Percentiles rank a stretch among this genome's conserved stretches.
phyloP scores from a whole-genome alignment of 192 early-diverging fungal genomes.

The Coemansia pectinata region DNA sequence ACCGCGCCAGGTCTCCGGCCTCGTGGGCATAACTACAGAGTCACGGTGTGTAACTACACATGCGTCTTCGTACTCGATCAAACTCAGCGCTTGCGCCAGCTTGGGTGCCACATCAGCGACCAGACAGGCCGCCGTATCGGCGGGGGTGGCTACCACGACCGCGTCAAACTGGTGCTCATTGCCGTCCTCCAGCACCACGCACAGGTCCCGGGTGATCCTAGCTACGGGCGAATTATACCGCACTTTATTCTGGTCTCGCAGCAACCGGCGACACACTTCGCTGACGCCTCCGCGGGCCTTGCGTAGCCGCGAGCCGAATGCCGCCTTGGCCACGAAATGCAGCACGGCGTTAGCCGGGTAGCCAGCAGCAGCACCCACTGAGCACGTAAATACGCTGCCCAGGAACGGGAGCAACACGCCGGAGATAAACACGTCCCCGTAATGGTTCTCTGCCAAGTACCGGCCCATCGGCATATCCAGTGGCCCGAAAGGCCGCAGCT shows the following conservation, averaged over 20 bases:
- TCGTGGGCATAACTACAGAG: conserved; percentile 43
- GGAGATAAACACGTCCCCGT: conserved; percentile 14
- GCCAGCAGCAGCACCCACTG: conserved; percentile 22
- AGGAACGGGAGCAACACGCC: conserved; percentile 46
- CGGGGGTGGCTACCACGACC: conserved; percentile 43
- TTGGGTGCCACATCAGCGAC: conserved; percentile 18
- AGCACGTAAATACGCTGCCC: conserved; percentile 47
- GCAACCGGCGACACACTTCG: conserved; percentile 34
- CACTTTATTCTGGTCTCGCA: background rate
- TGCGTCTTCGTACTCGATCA: conserved; percentile 48
- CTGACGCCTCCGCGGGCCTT: conserved; percentile 43
- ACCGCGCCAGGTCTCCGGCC: conserved; percentile 38
- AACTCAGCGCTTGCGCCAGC: conserved; percentile 33
- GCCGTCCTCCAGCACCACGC: conserved; percentile 2
- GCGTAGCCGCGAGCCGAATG: conserved; percentile 33
- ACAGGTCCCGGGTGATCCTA: background rate
- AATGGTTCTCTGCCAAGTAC: conserved; percentile 28
- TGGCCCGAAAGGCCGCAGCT: background rate
- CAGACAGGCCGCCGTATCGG: conserved; percentile 28
- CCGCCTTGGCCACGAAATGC: conserved; percentile 34
- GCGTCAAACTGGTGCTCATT: conserved; percentile 28
- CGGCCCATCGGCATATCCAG: conserved; percentile 30
- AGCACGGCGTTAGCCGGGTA: conserved; percentile 48
- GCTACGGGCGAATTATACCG: conserved; percentile 19
- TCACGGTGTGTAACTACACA: conserved; percentile 48